Base-by-base conservation (phyloP, 1,284 basidiomycete genomes). In the Spongiforma sp. region DNA sequence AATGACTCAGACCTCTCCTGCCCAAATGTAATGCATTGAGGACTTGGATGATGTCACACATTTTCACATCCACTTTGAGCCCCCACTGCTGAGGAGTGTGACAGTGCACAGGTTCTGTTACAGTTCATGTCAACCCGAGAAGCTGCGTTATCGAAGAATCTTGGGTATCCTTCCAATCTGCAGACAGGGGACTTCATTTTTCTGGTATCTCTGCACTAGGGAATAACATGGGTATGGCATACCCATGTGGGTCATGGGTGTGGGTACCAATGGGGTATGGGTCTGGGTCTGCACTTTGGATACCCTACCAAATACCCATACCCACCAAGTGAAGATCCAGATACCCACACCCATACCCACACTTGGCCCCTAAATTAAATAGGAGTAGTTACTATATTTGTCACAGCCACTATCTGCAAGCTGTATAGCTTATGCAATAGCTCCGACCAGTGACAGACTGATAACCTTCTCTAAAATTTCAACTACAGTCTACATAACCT, bases 21-120 rank as follows among this genome's bases (percentile, higher is more conserved):
- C 75, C 74, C 34, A 63, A 69, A 60, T 63, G 71, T 37, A 62
- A 69, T 24, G 63, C n/a, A n/a, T n/a, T n/a, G n/a, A n/a, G n/a
- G n/a, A n/a, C n/a, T n/a, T n/a, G 69, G 2, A 66, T 65, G 11
- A 56, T 63, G 8, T 46, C 73, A 2, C 94, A 1, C 95, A 98
- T 75, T 80, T 97, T 54, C 96, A 98, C 75, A 77, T 98, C 55
- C 94, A 96, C 77, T 97, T 97, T 71, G 88, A 90, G 63, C 96
- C 96, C 2, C 96, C 96, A 4, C 81, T 98, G 36, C 78, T 98
- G 60, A 81, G 96, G 50, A 94, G 89, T 68, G 90, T 94, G 5
- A 91, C 82, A 46, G 90, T 98, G 52, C 86, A 90, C 71, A 98
- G 98, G 78, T 98, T 98, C 80, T 78, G n/a, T n/a, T n/a, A n/a